Evolutionary conservation across 495 filamentous ascomycete species (phyloP).

Genomic region (Glonium stellatum): DNA sequence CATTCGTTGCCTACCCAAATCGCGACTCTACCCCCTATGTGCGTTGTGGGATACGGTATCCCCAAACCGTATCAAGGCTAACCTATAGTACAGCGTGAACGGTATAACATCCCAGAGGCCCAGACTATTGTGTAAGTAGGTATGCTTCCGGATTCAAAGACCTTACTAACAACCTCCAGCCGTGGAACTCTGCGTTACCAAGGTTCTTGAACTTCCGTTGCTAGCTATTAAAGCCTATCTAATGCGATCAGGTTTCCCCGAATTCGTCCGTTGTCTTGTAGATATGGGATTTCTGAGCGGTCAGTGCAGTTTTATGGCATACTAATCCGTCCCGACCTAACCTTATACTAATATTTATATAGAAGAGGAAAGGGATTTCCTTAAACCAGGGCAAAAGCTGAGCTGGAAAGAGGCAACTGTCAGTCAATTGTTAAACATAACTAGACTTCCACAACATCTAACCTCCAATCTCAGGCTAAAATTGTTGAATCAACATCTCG

Average conservation of each 20-base stretch:
- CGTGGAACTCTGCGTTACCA: conserved; percentile 74
- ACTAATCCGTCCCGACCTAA: no score
- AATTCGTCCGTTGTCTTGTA: conserved; percentile 79
- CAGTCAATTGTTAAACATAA: no score
- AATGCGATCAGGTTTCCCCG: conserved; percentile 50
- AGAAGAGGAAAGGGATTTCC: conserved; percentile 50
- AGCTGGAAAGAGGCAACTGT: conserved; percentile 73
- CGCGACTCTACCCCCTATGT: conserved; percentile 75
- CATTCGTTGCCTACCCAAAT: conserved; percentile 92
- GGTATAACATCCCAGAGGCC: conserved; percentile 85
- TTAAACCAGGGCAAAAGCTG: conserved; percentile 43
- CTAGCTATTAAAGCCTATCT: no score
- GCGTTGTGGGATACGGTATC: no score
- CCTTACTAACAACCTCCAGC: conserved; percentile 30
- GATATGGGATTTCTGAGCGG: conserved; percentile 74
- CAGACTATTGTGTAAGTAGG: conserved; percentile 44
- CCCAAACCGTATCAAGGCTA: no score
- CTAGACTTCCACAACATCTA: no score
- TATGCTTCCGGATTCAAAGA: no score
- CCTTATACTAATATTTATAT: no score
- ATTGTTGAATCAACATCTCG: conserved; percentile 59
- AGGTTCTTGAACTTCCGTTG: conserved; percentile 36
- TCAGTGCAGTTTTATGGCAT: no score
- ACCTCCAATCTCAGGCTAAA: conserved; percentile 38
- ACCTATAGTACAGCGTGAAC: conserved; percentile 45